Base-by-base conservation (phyloP, 2,329 filamentous ascomycete species). In the Colletotrichum musae region DNA sequence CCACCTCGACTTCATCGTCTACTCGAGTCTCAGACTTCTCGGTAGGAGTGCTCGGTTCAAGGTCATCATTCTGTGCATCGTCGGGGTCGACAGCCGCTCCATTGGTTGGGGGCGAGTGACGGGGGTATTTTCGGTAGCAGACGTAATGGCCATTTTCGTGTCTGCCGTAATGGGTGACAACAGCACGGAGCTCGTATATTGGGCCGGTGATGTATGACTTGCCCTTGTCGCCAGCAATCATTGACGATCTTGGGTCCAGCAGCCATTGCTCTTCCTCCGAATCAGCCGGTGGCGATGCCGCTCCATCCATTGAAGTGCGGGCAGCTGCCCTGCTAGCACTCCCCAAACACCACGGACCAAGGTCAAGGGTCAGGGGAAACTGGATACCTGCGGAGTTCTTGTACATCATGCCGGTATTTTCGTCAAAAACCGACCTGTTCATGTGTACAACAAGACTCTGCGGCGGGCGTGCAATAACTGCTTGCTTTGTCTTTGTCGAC, bases 71-170 rank as follows among this genome's bases (percentile, higher is more conserved):
- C 6, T 74, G 70, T 6, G 74, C 75, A 36, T 80, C 77, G 2
- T 79, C 71, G 1, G 2, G 21, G 21, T 76, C 74, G 6, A 13
- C 47, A 50, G 72, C 72, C n/a, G 72, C 76, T n/a, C 26, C 3
- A 71, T 51, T 7, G 64, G 66, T 18, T 63, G 69, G 36, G 47
- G 73, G 43, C 59, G 66, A 73, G 39, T 72, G 68, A 10, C 76
- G 75, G 16, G 88, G 85, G 75, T 94, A 91, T 75, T 92, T 93
- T 59, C 94, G 88, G 79, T 96, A 97, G 78, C 94, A 97, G 47
- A 98, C 91, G 74, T 99, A 98, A 81, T 99, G 96, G 0, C 96
- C 96, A 74, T 97, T 97, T 71, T 98, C 94, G 78, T 98, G 96
- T 39, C 93, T 87, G 4, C 96, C 96, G 71, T 93, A 93, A 77